Conservation (phyloP, 306 rosid genomes). For the Heteromeles arbutifolia region DNA sequence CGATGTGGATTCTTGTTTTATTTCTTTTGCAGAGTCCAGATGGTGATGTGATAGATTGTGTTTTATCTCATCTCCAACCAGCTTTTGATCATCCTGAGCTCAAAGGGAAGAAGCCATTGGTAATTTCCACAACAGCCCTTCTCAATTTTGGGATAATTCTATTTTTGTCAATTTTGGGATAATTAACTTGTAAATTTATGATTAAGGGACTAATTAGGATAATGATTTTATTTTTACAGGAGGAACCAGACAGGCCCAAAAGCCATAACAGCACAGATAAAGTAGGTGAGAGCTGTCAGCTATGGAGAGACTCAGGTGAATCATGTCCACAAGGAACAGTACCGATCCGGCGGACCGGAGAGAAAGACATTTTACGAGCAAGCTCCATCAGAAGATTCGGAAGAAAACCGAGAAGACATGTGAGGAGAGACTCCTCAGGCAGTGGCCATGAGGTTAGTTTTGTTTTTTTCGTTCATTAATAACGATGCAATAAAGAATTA, state of each 20-base stretch:
- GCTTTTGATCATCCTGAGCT: conserved; percentile 87
- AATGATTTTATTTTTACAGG: conserved; percentile 54
- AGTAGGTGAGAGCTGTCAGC: conserved; percentile 46
- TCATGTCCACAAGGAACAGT: conserved; percentile 82
- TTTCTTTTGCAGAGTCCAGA: conserved; percentile 75
- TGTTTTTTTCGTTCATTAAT: too few species aligned
- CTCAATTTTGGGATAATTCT: neutral
- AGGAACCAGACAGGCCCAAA: conserved; percentile 81
- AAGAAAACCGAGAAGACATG: conserved; percentile 57
- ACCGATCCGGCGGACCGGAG: conserved; percentile 78
- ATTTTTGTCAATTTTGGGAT: neutral
- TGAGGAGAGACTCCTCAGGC: conserved; percentile 79
- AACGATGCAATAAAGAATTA: too few species aligned
- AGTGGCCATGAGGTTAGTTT: conserved; percentile 82
- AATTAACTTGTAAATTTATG: neutral
- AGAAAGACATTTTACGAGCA: conserved; percentile 73
- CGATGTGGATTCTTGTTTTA: conserved; percentile 9
- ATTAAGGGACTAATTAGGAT: conserved; percentile 18
- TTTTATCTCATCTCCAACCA: conserved; percentile 74
- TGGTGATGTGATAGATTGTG: conserved; percentile 93
- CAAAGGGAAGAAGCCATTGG: conserved; percentile 77
- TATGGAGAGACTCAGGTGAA: conserved; percentile 75
- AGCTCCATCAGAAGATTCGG: conserved; percentile 65
- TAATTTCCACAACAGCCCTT: conserved; percentile 17
- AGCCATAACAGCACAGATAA: conserved; percentile 32